phyloP scores from a whole-genome alignment of 108 stramenopile species.

The Poteriospumella lacustris region DNA sequence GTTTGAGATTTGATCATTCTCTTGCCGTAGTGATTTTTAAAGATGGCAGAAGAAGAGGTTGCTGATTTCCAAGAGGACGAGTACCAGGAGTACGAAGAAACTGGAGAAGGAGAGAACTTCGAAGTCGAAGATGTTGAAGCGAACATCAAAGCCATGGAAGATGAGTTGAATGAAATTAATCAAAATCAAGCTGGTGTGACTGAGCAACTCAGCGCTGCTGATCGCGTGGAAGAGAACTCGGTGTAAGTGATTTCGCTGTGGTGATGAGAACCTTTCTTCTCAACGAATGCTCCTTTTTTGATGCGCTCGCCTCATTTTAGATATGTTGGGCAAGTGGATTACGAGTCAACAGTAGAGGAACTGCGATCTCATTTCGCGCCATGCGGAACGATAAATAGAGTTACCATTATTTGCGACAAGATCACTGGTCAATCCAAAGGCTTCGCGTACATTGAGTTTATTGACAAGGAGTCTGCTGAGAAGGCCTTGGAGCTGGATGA shows the following conservation, averaged over 20 bases:
- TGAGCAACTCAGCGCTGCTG: not conserved
- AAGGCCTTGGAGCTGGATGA: slow-evolving; percentile 86
- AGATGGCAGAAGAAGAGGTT: not conserved
- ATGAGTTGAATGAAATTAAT: slow-evolving; percentile 3
- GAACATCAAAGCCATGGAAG: slow-evolving; percentile 9
- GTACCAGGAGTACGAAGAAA: not conserved
- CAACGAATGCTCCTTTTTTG: not conserved
- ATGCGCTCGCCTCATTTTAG: slow-evolving; percentile 3
- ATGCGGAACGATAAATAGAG: slow-evolving; percentile 91
- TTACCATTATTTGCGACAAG: slow-evolving; percentile 96
- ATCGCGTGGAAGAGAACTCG: slow-evolving; percentile 15
- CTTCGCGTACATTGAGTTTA: slow-evolving; percentile 61
- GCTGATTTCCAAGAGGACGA: slow-evolving; percentile 22
- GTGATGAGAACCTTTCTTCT: not conserved
- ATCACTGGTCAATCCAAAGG: slow-evolving; percentile 83
- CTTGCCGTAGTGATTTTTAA: too few species aligned
- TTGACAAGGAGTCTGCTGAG: slow-evolving; percentile 72
- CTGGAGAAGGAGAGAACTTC: not conserved
- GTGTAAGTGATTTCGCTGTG: not conserved
- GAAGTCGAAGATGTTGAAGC: slow-evolving; percentile 14
- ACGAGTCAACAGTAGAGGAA: slow-evolving; percentile 87
- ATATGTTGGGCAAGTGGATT: slow-evolving; percentile 96
- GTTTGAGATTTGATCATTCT: too few species aligned
- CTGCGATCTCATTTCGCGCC: slow-evolving; percentile 83
- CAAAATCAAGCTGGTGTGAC: not conserved